phyloP scores from a whole-genome alignment of 441 rosid species.

The Omphalea diandra region DNA sequence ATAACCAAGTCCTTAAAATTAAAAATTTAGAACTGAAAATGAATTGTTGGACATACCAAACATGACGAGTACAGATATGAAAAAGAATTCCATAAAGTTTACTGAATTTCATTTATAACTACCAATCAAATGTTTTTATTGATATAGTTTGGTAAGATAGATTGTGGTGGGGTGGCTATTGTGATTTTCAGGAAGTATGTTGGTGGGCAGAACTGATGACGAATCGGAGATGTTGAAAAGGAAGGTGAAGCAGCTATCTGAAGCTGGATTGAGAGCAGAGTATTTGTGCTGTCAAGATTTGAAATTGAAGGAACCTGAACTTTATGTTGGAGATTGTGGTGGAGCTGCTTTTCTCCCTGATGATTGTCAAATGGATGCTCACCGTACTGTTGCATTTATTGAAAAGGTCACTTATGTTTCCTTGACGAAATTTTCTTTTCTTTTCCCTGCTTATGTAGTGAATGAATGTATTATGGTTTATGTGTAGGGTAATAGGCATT shows the following conservation, averaged over 20 bases:
- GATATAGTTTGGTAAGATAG: background rate
- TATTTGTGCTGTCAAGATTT: slow-evolving; percentile 61
- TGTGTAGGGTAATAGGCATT: slow-evolving; percentile 60
- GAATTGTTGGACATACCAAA: no score
- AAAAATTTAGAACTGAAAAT: no score
- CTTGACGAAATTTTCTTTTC: background rate
- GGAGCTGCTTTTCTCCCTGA: slow-evolving; percentile 79
- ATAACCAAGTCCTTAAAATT: no score
- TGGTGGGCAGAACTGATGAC: slow-evolving; percentile 58
- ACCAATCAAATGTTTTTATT: no score
- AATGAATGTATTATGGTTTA: slow-evolving; percentile 10
- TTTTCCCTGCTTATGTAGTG: background rate
- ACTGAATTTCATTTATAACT: no score
- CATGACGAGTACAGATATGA: no score
- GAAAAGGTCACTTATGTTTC: slow-evolving; percentile 51
- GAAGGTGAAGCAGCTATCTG: slow-evolving; percentile 59
- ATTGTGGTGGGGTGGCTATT: slow-evolving; percentile 6
- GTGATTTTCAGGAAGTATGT: slow-evolving; percentile 57
- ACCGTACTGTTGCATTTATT: slow-evolving; percentile 59
- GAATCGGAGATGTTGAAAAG: slow-evolving; percentile 51
- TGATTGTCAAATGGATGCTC: slow-evolving; percentile 90
- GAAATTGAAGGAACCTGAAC: slow-evolving; percentile 53
- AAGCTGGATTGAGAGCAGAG: slow-evolving; percentile 69
- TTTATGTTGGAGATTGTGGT: slow-evolving; percentile 49
- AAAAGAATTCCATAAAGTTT: no score